Conservation (phyloP, 495 filamentous ascomycete species). For the Astrothelium macrocarpum region DNA sequence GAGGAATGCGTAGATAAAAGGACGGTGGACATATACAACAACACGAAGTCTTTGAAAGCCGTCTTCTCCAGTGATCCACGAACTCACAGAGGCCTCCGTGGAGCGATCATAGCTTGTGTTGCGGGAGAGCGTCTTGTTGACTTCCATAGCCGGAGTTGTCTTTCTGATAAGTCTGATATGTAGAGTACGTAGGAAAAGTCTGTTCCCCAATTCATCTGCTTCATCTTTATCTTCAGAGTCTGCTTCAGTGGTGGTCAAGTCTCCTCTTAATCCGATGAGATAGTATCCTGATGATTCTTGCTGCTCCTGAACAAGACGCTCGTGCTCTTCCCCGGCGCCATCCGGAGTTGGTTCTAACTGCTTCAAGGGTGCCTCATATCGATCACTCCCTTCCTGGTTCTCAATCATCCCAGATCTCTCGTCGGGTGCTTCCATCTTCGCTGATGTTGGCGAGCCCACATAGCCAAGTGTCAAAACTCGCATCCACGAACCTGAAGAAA, state of each 20-base stretch:
- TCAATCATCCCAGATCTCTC: neutral
- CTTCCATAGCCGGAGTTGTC: neutral
- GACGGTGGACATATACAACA: constrained; percentile 65
- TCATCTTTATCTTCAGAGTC: constrained; percentile 28
- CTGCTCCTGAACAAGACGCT: constrained; percentile 24
- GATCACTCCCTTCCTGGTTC: neutral
- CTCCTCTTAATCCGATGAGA: constrained; percentile 60
- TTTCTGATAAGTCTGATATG: constrained; percentile 31
- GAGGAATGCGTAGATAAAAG: constrained; percentile 86
- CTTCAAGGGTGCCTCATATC: constrained; percentile 11
- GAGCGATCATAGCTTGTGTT: neutral
- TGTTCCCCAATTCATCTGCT: neutral
- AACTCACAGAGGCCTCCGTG: neutral
- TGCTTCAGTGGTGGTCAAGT: constrained; percentile 34
- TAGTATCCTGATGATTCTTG: constrained; percentile 47
- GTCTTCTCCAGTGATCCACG: neutral
- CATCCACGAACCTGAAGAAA: constrained; percentile 25
- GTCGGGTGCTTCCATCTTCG: neutral
- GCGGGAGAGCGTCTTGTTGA: neutral
- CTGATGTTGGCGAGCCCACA: constrained; percentile 18
- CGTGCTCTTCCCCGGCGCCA: constrained; percentile 20
- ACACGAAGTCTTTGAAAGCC: constrained; percentile 49
- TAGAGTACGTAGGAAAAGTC: constrained; percentile 43
- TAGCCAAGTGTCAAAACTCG: constrained; percentile 43
- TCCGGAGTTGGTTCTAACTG: constrained; percentile 34